Evolutionary conservation across 1,284 basidiomycete species (phyloP).

Genomic region (Ganoderma lucidum): DNA sequence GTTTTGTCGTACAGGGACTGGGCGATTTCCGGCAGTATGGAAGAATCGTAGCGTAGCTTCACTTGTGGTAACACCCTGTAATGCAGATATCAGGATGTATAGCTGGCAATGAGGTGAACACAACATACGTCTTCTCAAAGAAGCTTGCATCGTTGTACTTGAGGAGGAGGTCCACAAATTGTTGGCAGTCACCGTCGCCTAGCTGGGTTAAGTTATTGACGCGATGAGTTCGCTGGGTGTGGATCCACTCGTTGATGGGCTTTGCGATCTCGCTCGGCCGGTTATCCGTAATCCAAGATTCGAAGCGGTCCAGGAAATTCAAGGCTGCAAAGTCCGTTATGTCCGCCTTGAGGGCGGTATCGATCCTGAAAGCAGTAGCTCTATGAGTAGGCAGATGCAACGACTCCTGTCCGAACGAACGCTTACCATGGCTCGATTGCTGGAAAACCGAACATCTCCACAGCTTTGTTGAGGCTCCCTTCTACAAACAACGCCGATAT

Average conservation of each 20-base stretch:
- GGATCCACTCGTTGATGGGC: neutral
- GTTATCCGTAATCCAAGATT: neutral
- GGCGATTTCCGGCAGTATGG: constrained; percentile 9
- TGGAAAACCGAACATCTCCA: constrained; percentile 7
- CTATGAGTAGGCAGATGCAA: neutral
- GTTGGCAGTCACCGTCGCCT: neutral
- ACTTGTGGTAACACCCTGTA: constrained; percentile 18
- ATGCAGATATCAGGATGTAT: neutral
- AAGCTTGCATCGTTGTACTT: constrained; percentile 8
- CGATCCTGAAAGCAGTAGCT: constrained; percentile 1
- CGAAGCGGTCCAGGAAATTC: constrained; percentile 11
- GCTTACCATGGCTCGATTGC: neutral
- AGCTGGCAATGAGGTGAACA: neutral
- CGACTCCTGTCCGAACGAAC: neutral
- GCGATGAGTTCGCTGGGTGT: neutral
- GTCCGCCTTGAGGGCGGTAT: neutral
- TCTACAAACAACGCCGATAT: neutral
- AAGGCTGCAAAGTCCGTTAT: neutral
- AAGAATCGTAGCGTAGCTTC: neutral
- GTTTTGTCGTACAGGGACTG: neutral
- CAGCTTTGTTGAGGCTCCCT: neutral
- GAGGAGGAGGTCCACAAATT: neutral
- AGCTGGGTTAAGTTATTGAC: neutral
- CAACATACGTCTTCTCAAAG: constrained; percentile 4
- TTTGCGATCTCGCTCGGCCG: no score